Percentiles rank a stretch among this genome's conserved stretches.
Conservation (phyloP, 2,329 filamentous ascomycete species). For the Capronia coronata region DNA sequence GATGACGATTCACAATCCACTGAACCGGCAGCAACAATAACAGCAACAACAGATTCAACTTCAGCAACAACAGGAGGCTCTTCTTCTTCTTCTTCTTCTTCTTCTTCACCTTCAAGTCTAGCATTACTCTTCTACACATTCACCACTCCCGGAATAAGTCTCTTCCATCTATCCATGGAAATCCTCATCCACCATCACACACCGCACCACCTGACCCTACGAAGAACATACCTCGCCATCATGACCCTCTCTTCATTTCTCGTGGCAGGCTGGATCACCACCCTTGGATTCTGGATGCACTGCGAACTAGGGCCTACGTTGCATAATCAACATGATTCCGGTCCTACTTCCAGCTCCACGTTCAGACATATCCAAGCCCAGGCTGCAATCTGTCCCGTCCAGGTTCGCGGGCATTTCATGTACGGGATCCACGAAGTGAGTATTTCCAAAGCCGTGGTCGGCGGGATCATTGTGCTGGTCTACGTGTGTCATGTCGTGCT, state of each 20-base stretch:
- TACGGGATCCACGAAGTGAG: slow-evolving; percentile 27
- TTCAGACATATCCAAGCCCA: slow-evolving; percentile 33
- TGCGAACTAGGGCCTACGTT: slow-evolving; percentile 22
- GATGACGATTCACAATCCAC: no score
- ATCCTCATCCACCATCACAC: slow-evolving; percentile 21
- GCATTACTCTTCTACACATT: slow-evolving; percentile 27
- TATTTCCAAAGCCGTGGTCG: slow-evolving; percentile 22
- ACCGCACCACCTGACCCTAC: slow-evolving; percentile 4
- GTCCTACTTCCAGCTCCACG: not conserved
- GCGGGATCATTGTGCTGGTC: slow-evolving; percentile 11
- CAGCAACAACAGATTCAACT: not conserved
- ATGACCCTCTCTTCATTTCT: slow-evolving; percentile 18
- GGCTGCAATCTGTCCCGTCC: slow-evolving; percentile 45
- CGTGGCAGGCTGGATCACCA: slow-evolving; percentile 20
- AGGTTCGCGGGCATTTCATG: slow-evolving; percentile 40
- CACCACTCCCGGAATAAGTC: slow-evolving; percentile 11
- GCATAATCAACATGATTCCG: slow-evolving; percentile 30
- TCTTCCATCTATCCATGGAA: slow-evolving; percentile 21
- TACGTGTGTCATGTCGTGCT: slow-evolving; percentile 14
- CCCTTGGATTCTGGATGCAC: slow-evolving; percentile 24
- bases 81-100: no score
- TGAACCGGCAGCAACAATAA: no score
- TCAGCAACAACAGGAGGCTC: not conserved
- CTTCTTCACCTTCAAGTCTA: no score
- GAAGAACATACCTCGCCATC: slow-evolving; percentile 28